Evolutionary conservation across 2,329 filamentous ascomycete genomes (phyloP).

Genomic region (Arthrobotrys sphaeroides): DNA sequence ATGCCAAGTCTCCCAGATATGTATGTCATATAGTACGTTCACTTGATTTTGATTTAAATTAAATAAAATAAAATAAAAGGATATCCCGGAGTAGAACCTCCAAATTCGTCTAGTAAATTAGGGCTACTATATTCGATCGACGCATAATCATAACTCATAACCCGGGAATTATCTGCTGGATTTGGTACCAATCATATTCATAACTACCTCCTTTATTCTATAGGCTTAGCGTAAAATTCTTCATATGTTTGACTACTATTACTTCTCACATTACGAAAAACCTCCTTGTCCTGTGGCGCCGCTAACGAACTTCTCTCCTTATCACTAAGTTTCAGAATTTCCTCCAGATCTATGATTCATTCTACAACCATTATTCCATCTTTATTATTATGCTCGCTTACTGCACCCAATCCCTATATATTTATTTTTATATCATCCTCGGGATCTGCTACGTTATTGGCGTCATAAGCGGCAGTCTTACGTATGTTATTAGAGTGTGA

Average conservation of each 20-base stretch:
- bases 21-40: too few relatives aligned
- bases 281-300: not conserved
- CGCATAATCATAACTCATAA: not conserved
- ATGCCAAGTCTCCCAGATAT: too few relatives aligned
- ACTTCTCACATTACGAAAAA: not conserved
- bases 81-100: not conserved
- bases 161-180: not conserved
- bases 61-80: too few relatives aligned
- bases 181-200: not conserved
- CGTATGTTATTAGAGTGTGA: not conserved
- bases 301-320: not conserved
- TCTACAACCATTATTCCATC: too few relatives aligned
- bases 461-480: not conserved
- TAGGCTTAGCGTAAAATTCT: not conserved
- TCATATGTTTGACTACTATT: slow-evolving; percentile 8
- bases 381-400: too few relatives aligned
- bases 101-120: not conserved
- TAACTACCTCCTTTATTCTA: slow-evolving; percentile 1
- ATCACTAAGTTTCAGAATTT: not conserved
- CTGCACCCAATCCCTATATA: too few relatives aligned
- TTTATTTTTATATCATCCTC: not conserved
- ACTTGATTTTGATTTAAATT: too few relatives aligned
- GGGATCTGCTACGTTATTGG: not conserved
- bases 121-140: not conserved
- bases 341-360: too few relatives aligned